Evolutionary conservation across 2,329 filamentous ascomycete genomes (phyloP), one percentile per base, ranked within the genome.

Genomic region (Scolecobasidium constrictum): DNA sequence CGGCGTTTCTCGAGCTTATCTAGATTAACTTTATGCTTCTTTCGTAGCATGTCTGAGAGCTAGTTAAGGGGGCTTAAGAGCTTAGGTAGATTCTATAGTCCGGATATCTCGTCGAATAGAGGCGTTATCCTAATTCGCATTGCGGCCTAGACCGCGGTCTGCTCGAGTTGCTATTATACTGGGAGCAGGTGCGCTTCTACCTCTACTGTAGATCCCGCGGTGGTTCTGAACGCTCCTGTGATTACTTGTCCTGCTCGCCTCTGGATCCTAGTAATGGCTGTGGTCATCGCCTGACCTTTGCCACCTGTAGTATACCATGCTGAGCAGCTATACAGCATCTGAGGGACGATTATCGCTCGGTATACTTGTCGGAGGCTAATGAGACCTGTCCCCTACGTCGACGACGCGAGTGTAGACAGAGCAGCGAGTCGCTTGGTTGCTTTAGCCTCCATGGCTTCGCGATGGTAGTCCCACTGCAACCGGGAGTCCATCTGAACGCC

Each of bases 321-420:
- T n/a, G n/a, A n/a, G n/a, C n/a, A n/a, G 3, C 52, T 48, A 37
- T 53, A 61, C 21, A 60, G 50, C 21, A 62, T 50, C 45, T 59
- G 49, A 4, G 49, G 54, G 16, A 59, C 47, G 16, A 53, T 43
- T 7, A 56, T 52, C 33, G 47, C 55, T 49, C 53, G 34, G 39
- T 57, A 59, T 23, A 58, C 49, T 40, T 38, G 39, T 7, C 50
- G 44, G 23, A 57, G 19, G 35, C 52, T 21, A 4, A 40, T 20
- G 5, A 50, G 40, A 13, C 48, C 41, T 13, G 43, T 46, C 18
- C 53, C 48, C 51, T 21, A 53, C 15, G 42, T 50, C 5, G 47
- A 52, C 4, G 40, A 34, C 35, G 42, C 28, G 2, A 53, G 46
- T 18, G 40, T 43, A 19, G 46, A 46, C 9, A 53, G 43, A n/a